Evolutionary conservation across 768 basidiomycete genomes (phyloP).

Genomic region (Kwoniella bestiolae): DNA sequence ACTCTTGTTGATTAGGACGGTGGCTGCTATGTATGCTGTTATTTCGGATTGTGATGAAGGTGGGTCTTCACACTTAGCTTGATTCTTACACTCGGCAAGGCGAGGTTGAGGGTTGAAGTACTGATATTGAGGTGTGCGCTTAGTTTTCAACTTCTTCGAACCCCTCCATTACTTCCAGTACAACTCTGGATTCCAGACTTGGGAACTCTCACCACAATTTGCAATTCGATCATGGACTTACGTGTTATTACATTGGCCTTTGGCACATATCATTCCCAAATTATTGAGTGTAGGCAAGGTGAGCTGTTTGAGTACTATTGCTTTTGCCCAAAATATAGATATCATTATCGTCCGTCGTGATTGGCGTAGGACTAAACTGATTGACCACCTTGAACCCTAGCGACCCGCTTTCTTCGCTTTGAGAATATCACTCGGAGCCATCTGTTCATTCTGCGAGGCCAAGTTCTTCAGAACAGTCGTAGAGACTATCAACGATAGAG

Average conservation of each 20-base stretch:
- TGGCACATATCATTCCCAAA: conserved; percentile 62
- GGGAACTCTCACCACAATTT: conserved; percentile 90
- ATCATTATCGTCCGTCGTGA: no score
- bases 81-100: not conserved
- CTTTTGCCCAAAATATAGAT: no score
- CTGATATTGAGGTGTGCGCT: conserved; percentile 3
- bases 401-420: conserved; percentile 86
- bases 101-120: no score
- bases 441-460: conserved; percentile 77
- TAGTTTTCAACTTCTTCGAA: conserved; percentile 99
- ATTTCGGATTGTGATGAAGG: conserved; percentile 98
- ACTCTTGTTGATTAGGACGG: conserved; percentile 75
- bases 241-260: conserved; percentile 74
- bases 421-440: conserved; percentile 73
- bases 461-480: conserved; percentile 79
- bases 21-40: conserved; percentile 91
- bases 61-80: conserved; percentile 53
- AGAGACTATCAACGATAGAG: conserved; percentile 80
- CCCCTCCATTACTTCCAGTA: conserved; percentile 88
- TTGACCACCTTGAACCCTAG: conserved; percentile 60
- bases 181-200: conserved; percentile 93
- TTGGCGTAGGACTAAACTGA: no score
- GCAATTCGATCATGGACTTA: conserved; percentile 97
- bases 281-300: conserved; percentile 70
- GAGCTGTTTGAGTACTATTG: no score